Percentiles rank a stretch among this genome's conserved stretches.
These are phyloP conservation scores for Salix brachista DNA, from an alignment of 345 rosid species.

Conservation along the genomic window DNA sequence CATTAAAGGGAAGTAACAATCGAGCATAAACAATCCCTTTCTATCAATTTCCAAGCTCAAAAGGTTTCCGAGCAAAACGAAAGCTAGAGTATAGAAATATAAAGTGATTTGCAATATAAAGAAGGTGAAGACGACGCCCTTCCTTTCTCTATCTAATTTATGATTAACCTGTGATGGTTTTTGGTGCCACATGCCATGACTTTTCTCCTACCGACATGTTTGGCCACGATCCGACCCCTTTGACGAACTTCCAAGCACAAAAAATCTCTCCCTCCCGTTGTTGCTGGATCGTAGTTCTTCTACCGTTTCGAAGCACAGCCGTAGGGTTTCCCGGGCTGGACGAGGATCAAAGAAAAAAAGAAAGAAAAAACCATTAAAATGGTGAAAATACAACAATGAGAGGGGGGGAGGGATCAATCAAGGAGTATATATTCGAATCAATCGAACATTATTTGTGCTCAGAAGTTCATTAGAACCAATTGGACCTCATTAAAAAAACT, in stretches of 20 bases:
- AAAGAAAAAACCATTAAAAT: not conserved
- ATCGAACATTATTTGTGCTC: no score
- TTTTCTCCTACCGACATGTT: conserved; percentile 24
- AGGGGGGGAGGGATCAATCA: no score
- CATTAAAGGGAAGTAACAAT: conserved; percentile 13
- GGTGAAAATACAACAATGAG: no score
- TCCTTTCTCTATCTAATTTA: not conserved
- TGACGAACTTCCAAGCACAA: not conserved
- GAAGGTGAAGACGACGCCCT: conserved; percentile 30
- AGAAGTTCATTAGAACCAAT: not conserved
- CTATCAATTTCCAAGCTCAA: conserved; percentile 51
- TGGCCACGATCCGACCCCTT: not conserved
- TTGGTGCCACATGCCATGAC: conserved; percentile 18
- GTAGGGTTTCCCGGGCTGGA: not conserved
- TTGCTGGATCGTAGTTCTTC: not conserved
- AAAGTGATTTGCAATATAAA: conserved; percentile 34
- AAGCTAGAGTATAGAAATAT: conserved; percentile 31
- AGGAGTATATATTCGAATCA: no score
- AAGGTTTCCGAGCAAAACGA: conserved; percentile 47
- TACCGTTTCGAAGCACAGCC: not conserved
- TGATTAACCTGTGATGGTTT: conserved; percentile 6
- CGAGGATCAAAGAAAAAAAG: not conserved
- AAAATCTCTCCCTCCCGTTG: not conserved
- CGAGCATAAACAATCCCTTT: conserved; percentile 35
- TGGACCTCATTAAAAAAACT: not conserved